Evolutionary conservation across 1,284 basidiomycete genomes (phyloP).

Genomic region (Chondrostereum purpureum): DNA sequence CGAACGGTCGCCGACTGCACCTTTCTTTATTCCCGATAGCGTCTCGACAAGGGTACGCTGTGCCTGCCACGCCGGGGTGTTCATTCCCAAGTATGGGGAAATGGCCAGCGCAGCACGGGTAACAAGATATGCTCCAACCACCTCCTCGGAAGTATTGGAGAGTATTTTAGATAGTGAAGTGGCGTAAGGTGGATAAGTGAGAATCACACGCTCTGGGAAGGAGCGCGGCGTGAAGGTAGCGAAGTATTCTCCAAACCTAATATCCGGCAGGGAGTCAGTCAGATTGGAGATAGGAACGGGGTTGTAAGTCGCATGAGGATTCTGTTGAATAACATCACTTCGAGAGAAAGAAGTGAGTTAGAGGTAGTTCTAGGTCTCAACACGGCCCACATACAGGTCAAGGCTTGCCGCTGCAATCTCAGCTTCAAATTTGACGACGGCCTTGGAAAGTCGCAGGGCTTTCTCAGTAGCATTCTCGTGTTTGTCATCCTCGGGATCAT

Average conservation of each 20-base stretch:
- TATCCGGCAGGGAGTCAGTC: conserved; percentile 65
- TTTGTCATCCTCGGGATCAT: conserved; percentile 42
- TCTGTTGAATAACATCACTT: conserved; percentile 60
- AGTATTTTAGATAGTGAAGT: conserved; percentile 67
- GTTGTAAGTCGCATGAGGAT: conserved; percentile 90
- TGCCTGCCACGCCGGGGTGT: conserved; percentile 72
- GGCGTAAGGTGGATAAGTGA: conserved; percentile 82
- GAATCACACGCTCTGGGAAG: conserved; percentile 73
- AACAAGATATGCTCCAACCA: conserved; percentile 85
- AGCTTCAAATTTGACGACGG: conserved; percentile 78
- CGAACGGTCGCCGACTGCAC: conserved; percentile 75
- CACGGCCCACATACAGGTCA: conserved; percentile 52
- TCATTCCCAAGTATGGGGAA: conserved; percentile 64
- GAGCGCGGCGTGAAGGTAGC: conserved; percentile 74
- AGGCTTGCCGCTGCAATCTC: conserved; percentile 77
- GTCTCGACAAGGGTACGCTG: conserved; percentile 64
- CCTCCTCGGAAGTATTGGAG: conserved; percentile 58
- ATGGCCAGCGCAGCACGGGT: conserved; percentile 61
- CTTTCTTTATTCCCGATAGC: conserved; percentile 82
- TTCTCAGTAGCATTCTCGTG: conserved; percentile 39
- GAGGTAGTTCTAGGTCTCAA: conserved; percentile 6
- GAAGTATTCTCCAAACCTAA: conserved; percentile 82
- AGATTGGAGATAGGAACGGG: conserved; percentile 68
- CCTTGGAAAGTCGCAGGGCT: conserved; percentile 60
- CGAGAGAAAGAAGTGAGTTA: conserved; percentile 3